Evolutionary conservation across 2,329 filamentous ascomycete genomes (phyloP), one percentile per base, ranked within the genome.

Genomic region (Pyrenochaeta sp.): DNA sequence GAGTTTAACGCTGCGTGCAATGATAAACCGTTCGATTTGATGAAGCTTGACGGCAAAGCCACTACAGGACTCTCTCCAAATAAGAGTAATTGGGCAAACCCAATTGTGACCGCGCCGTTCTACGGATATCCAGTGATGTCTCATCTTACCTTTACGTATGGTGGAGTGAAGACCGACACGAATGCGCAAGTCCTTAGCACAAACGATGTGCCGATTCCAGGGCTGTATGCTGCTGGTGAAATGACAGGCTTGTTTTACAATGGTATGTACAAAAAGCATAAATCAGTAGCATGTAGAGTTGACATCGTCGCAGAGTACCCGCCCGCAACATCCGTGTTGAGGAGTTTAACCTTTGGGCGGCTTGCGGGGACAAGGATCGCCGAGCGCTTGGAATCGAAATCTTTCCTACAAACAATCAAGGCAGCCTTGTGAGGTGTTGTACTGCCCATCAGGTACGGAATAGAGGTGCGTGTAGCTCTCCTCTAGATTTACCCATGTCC

Each of bases 41-140:
- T 80, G 77, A 76, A 75, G 57, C 69, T 80, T 5, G 77, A 79
- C 51, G 76, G 76, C 5, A 81, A 80, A 58, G 69, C 74, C 0
- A 80, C 77, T 0, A 74, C 59, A 2, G 78, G 77, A 3, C 65
- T 80, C 4, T 68, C 61, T 24, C 73, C 74, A 1, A 74, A 78
- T 52, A 78, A 79, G 64, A 76, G 72, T 1, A 80, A 79, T 36
- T 80, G 78, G 78, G 78, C 78, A n/a, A 73, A 73, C 36, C 75
- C 73, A 19, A 79, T 80, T 48, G 65, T 63, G 19, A 75, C 71
- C 42, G 61, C 72, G 1, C 78, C 77, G 0, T 80, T 76, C 58
- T 79, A 77, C 53, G 78, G 75, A n/a, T 79, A 74, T 37, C 50
- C 73, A 19, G 71, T 65, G 4, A 56, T 53, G 13, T 53, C 58